A percentile compares a stretch with the other conserved stretches of the same genome.
These are phyloP conservation scores for Penicillium sp. DNA, from an alignment of 2,329 filamentous ascomycete species.

Conservation along the genomic window DNA sequence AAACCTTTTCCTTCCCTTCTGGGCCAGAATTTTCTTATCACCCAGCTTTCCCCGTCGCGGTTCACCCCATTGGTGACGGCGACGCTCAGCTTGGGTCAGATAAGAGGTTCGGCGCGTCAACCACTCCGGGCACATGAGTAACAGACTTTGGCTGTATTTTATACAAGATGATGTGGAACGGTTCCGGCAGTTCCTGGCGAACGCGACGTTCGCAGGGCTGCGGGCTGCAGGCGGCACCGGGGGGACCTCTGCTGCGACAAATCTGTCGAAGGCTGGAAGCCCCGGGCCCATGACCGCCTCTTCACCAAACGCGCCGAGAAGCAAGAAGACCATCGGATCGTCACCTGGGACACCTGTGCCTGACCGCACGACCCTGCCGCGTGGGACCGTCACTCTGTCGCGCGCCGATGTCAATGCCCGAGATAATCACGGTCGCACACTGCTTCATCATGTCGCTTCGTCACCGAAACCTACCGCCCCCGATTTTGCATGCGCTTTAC, in stretches of 20 bases:
- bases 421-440: slow-evolving; percentile 75
- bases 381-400: slow-evolving; percentile 43
- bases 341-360: slow-evolving; percentile 49
- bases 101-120: slow-evolving; percentile 42
- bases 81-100: slow-evolving; percentile 69
- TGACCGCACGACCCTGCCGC: slow-evolving; percentile 35
- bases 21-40: slow-evolving; percentile 31
- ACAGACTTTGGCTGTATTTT: slow-evolving; percentile 93
- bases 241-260: slow-evolving; percentile 20
- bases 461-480: slow-evolving; percentile 68
- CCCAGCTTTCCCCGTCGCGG: slow-evolving; percentile 72
- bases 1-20: slow-evolving; percentile 3
- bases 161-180: slow-evolving; percentile 96
- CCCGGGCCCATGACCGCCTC: slow-evolving; percentile 31
- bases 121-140: slow-evolving; percentile 73
- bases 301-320: slow-evolving; percentile 47
- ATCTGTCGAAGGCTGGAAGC: slow-evolving; percentile 30
- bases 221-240: slow-evolving; percentile 27
- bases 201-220: slow-evolving; percentile 50
- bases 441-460: slow-evolving; percentile 81
- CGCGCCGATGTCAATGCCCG: slow-evolving; percentile 78
- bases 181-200: slow-evolving; percentile 85
- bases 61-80: slow-evolving; percentile 77
- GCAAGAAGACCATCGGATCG: slow-evolving; percentile 45
- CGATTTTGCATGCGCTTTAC: slow-evolving; percentile 72